Base-by-base conservation (phyloP, 169 alveolate species). In the Perkinsus chesapeaki region DNA sequence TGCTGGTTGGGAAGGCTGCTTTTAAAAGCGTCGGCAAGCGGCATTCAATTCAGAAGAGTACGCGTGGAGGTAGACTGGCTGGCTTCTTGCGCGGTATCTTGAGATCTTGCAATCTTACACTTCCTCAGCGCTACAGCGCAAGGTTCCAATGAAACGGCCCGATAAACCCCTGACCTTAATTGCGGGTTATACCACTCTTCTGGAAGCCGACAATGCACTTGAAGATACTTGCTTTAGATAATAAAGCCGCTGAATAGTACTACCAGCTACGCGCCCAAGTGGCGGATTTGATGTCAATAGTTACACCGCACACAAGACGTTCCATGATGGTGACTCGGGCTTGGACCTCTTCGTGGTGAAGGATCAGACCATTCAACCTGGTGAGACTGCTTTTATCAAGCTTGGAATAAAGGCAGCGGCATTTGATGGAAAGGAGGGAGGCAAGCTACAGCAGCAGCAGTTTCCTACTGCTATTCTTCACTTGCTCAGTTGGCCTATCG, bases 281-380 rank as follows among this genome's bases (percentile, higher is more conserved):
- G 23, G 82, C 12, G 82, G 82, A 0, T 60, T 60, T 20, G 7
- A 0, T 60, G 37, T 23, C 27, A 94, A 93, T 73, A 60, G 82
- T 16, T 60, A 60, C 82, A 20, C 82, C 82, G 12, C 82, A 9
- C 98, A 98, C 93, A 96, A 94, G 36, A 95, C 98, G 43, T 95
- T 94, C 91, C 98, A 97, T 93, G 98, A 94, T 31, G 99, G 99
- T 37, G 99, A 98, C 93, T 96, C 98, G 73, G 99, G 99, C 20
- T 94, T 98, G 36, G 99, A 98, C 94, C 93, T 98, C 37, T 98
- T 97, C 96, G 95, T 97, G 82, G 92, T 95, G 38, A 97, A 98
- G 73, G 98, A 97, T 92, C 96, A 94, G 60, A 96, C 96, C 39
- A 93, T 98, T n/a, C 93, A 96, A 34, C 96, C 99, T 0, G 97